Evolutionary conservation across 495 filamentous ascomycete genomes (phyloP), one percentile per base, ranked within the genome.

Genomic region (Neurospora tetraspora): DNA sequence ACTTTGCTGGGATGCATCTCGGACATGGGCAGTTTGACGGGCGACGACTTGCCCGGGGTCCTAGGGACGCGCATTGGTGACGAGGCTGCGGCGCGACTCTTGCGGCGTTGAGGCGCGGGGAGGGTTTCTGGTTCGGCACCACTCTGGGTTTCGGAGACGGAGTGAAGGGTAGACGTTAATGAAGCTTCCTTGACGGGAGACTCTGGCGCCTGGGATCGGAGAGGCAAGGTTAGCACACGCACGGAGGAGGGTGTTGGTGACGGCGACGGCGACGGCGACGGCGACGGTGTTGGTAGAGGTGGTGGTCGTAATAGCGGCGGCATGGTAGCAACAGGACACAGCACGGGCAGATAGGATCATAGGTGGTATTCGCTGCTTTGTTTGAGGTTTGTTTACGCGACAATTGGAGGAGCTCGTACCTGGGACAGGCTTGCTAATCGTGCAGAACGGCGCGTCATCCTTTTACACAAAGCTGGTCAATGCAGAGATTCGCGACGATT

Each of bases 1-100:
- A 85, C 88, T 78, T 91, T 91, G 86, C 88, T 91, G 45, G 92
- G 92, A 77, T 94, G 92, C 91, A 93, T 93, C 77, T 93, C 91
- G 40, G 89, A 86, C 70, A 83, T 84, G 61, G 89, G 81, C 5
- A 90, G 88, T 77, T 88, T 88, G 39, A 85, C 73, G 10, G 86
- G 81, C 12, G 83, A 83, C n/a, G 82, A 80, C 53, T 77, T 72
- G 37, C 79, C 76, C 20, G 83, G 82, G 0, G 83, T 85, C 69
- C 81, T 81, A 20, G 85, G 82, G n/a, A 73, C 78, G 16, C 76
- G 77, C 61, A 75, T 72, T 12, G 85, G 84, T n/a, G 86, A 84
- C n/a, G 83, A 85, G 37, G 81, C 74, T 40, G 83, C 69, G 12
- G 53, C 53, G 53, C 6, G 53, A 7, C 53, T 65, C 53, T 65